Conservation (phyloP, 208 protist genomes). For the Acanthamoeba sp. region DNA sequence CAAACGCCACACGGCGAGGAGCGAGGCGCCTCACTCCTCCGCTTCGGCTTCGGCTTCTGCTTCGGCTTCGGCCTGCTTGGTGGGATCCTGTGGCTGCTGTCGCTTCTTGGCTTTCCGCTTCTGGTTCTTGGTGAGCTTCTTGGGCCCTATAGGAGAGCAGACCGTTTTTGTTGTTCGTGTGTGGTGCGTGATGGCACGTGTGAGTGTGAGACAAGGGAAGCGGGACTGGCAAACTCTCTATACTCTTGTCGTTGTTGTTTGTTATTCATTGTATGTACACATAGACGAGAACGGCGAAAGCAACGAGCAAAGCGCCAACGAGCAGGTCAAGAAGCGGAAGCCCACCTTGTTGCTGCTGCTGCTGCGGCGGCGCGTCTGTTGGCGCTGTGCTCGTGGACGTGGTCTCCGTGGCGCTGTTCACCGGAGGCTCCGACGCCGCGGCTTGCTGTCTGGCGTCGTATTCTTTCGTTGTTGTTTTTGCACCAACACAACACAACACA, state of each 20-base stretch:
- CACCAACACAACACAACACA: background rate
- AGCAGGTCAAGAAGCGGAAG: slow-evolving; percentile 26
- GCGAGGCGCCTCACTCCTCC: background rate
- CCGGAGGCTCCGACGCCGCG: background rate
- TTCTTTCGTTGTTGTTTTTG: background rate
- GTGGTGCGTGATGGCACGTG: background rate
- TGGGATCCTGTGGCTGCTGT: background rate
- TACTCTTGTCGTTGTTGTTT: no score
- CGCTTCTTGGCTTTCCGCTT: slow-evolving; percentile 24
- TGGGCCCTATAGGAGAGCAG: background rate
- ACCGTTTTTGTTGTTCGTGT: background rate
- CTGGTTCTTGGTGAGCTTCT: slow-evolving; percentile 61
- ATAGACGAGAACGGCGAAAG: slow-evolving; percentile 4
- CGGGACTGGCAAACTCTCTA: background rate
- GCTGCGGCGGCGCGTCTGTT: background rate
- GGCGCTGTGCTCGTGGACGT: background rate
- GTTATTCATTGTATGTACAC: slow-evolving; percentile 45
- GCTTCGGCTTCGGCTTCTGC: background rate
- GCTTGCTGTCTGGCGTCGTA: background rate
- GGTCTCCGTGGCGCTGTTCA: background rate
- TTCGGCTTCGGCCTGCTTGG: background rate
- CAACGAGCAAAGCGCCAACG: slow-evolving; percentile 27
- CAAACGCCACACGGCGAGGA: no score
- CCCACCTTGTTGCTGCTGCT: slow-evolving; percentile 27
- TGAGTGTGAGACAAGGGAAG: background rate